phyloP scores from a whole-genome alignment of 495 filamentous ascomycete genomes.

The Trypethelium eluteriae region DNA sequence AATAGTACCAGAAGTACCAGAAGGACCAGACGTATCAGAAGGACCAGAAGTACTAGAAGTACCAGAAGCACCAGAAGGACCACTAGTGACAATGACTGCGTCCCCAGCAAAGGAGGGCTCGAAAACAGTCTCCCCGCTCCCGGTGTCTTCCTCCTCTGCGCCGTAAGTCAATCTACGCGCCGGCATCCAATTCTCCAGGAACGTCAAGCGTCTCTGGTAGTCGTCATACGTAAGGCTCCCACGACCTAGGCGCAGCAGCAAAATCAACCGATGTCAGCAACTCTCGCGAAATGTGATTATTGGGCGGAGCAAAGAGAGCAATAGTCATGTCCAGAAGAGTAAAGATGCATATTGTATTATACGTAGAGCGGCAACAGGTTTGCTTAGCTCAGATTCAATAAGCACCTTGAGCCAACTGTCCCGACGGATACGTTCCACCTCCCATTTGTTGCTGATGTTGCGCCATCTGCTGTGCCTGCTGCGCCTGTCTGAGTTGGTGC shows the following conservation, averaged over 20 bases:
- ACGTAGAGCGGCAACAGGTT: neutral
- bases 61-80: no score
- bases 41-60: no score
- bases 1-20: no score
- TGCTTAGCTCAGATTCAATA: neutral
- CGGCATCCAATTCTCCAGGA: no score
- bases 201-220: no score
- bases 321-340: neutral
- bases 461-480: conserved; percentile 23
- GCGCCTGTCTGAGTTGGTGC: conserved; percentile 42
- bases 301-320: neutral
- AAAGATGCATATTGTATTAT: conserved; percentile 4
- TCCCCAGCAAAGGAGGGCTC: no score
- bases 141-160: no score
- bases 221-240: no score
- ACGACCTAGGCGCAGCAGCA: neutral
- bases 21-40: no score
- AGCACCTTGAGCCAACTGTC: conserved; percentile 5
- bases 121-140: no score
- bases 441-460: conserved; percentile 16
- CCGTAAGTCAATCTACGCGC: no score
- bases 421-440: neutral
- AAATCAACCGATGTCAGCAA: neutral
- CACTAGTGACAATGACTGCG: no score
- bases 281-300: neutral